A percentile compares a stretch with the other conserved stretches of the same genome.
These are phyloP conservation scores for Aspergillus nidulans DNA, from an alignment of 495 filamentous ascomycete genomes.

Conservation along the genomic window DNA sequence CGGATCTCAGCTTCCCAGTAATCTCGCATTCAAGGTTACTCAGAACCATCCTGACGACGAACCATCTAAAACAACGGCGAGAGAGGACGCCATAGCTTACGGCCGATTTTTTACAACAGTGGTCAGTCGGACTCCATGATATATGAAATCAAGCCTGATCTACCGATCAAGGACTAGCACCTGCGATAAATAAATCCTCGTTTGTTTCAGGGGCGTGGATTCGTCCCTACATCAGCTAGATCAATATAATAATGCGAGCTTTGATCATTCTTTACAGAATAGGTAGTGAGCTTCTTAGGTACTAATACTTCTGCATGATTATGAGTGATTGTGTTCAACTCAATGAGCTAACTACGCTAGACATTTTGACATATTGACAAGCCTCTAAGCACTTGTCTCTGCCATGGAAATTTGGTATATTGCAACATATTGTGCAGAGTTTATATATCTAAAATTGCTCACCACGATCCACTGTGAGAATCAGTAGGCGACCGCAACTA, in stretches of 20 bases:
- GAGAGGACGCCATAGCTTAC: not conserved
- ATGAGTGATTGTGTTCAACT: not conserved
- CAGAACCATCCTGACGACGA: not conserved
- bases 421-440: not conserved
- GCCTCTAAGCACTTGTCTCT: not conserved
- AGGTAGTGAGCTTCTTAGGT: not conserved
- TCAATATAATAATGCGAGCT: not conserved
- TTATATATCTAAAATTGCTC: too few relatives aligned
- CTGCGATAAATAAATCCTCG: not conserved
- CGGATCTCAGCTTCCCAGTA: not conserved
- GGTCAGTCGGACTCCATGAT: not conserved
- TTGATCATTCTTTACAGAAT: not conserved
- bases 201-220: not conserved
- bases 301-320: too few relatives aligned
- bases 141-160: not conserved
- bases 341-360: not conserved
- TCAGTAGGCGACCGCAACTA: too few relatives aligned
- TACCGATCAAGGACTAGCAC: not conserved
- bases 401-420: not conserved
- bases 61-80: not conserved
- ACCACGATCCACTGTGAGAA: too few relatives aligned
- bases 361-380: not conserved
- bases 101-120: not conserved
- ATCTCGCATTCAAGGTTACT: not conserved
- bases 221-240: not conserved